Base-by-base conservation (phyloP, 208 protist species). In the Trypanosoma vivax region DNA sequence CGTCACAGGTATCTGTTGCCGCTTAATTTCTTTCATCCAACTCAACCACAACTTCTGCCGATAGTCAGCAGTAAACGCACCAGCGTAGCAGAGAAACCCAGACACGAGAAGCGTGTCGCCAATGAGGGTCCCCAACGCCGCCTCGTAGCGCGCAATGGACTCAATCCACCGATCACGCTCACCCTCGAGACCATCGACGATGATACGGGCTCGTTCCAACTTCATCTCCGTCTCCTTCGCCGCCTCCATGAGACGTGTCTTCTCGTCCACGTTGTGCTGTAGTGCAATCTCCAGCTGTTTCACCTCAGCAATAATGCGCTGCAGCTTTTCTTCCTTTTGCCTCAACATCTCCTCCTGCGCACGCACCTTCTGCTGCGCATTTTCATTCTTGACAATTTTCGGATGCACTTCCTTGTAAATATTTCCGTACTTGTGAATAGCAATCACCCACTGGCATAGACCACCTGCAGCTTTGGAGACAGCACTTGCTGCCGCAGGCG, bases 371-470 rank as follows among this genome's bases (percentile, higher is more conserved):
- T 93, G 77, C 66, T 93, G 79, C 13, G 97, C 93, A 45, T 88
- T 91, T 64, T 97, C 77, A 41, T 99, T 90, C 66, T 93, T 94
- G 6, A 94, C 66, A 33, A 96, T 95, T 73, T 98, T 98, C 2
- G 98, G 98, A 50, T 95, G 86, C 21, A 99, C 97, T 56, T 97
- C 92, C 60, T 97, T 96, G 72, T 87, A 96, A 48, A 98, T 92
- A 52, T 94, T 84, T 31, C 89, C 96, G 68, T 97, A 99, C 58
- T 96, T 90, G 65, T 98, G 85, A 72, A 99, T 98, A 21, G 97
- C 97, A 52, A 95, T 87, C 16, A 98, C 96, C 98, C 98, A 99
- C 80, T 97, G 79, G 71, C 96, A 98, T 6, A 99, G 69, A 28
- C 92, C 94, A 64, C 83, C 86, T 13, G 90, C 94, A 11, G 97